These are phyloP conservation scores for Saitozyma sp. DNA, from an alignment of 768 basidiomycete genomes.

Conservation along the genomic window DNA sequence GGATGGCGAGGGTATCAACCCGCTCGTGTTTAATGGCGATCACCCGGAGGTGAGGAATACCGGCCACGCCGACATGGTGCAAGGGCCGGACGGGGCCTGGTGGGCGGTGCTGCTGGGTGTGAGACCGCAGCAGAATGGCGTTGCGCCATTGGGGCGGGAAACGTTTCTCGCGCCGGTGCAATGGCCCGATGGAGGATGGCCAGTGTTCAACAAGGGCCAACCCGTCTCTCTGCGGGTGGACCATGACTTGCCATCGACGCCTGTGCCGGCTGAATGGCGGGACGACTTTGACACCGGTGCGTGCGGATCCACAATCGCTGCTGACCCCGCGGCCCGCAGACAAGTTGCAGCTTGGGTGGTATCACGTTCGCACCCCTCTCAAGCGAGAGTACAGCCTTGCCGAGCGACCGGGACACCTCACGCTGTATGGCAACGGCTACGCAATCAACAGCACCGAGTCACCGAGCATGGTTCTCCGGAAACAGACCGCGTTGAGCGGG, in stretches of 20 bases:
- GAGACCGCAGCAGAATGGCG: neutral
- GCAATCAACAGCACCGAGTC: constrained; percentile 15
- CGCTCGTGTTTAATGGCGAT: constrained; percentile 26
- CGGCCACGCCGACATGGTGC: constrained; percentile 55
- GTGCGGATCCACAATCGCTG: neutral
- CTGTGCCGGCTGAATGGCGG: neutral
- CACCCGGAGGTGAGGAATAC: constrained; percentile 54
- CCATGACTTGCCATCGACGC: neutral
- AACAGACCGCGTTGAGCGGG: constrained; percentile 20
- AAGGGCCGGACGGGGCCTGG: constrained; percentile 51
- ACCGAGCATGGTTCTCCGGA: constrained; percentile 16
- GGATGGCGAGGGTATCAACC: constrained; percentile 17
- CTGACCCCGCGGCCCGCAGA: neutral
- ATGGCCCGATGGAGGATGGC: constrained; percentile 45
- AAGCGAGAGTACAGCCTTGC: constrained; percentile 12
- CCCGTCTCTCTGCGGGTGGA: constrained; percentile 1
- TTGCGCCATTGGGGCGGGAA: constrained; percentile 50
- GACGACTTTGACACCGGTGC: constrained; percentile 11
- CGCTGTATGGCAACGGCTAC: constrained; percentile 19
- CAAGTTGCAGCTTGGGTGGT: constrained; percentile 22
- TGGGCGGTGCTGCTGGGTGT: constrained; percentile 42
- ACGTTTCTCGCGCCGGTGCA: constrained; percentile 52
- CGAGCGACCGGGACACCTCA: constrained; percentile 13
- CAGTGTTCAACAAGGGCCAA: constrained; percentile 19
- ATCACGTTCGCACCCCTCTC: constrained; percentile 24